phyloP scores from a whole-genome alignment of 202 grass and related monocot genomes.

The Miscanthus sacchariflorus region DNA sequence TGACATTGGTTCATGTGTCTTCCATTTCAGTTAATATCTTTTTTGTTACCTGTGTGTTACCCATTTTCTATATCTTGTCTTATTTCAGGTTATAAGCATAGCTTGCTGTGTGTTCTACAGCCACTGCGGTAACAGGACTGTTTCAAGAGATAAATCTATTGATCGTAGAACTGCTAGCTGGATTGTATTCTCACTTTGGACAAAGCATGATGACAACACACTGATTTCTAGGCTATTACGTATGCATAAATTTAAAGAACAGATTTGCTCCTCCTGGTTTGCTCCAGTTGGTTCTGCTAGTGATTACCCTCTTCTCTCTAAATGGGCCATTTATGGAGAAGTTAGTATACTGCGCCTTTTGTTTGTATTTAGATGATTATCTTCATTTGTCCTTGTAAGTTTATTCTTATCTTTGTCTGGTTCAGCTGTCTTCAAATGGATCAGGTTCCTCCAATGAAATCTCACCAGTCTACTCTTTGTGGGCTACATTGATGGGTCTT shows the following conservation, averaged over 20 bases:
- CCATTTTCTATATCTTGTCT: not conserved
- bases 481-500: conserved; percentile 96
- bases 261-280: conserved; percentile 98
- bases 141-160: conserved; percentile 78
- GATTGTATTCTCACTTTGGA: conserved; percentile 74
- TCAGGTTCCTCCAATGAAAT: conserved; percentile 75
- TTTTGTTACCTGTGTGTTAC: not conserved
- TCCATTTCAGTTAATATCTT: conserved; percentile 20
- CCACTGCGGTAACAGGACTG: conserved; percentile 91
- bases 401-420: conserved; percentile 55
- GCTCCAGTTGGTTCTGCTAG: conserved; percentile 92
- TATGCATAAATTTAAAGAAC: conserved; percentile 93
- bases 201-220: conserved; percentile 77
- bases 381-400: conserved; percentile 13
- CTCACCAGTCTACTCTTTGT: conserved; percentile 93
- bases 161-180: conserved; percentile 77
- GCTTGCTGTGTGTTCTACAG: conserved; percentile 98
- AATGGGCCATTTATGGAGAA: conserved; percentile 98
- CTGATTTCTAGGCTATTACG: conserved; percentile 83
- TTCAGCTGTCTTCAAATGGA: conserved; percentile 88
- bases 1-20: conserved; percentile 4
- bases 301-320: conserved; percentile 94
- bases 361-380: not conserved
- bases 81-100: conserved; percentile 92
- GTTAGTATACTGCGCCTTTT: conserved; percentile 54